phyloP scores from a whole-genome alignment of 1,284 basidiomycete genomes.

The Tetrapyrgos nigripes region DNA sequence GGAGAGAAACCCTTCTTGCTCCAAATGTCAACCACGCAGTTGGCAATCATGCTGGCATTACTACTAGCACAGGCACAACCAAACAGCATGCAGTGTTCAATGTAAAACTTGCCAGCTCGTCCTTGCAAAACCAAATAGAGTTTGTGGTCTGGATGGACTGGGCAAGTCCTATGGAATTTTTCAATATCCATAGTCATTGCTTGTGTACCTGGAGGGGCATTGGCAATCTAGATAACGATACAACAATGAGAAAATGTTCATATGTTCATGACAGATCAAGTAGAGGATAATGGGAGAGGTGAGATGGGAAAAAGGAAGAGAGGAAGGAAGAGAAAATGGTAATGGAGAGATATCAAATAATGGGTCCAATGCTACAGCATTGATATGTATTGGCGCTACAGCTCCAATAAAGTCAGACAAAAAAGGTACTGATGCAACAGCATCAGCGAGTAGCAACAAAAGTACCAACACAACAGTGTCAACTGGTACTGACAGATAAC shows the following conservation, averaged over 20 bases:
- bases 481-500: no score
- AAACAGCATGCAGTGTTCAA: slow-evolving; percentile 21
- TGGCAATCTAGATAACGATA: slow-evolving; percentile 16
- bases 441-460: no score
- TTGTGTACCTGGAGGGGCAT: slow-evolving; percentile 24
- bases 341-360: no score
- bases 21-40: slow-evolving; percentile 24
- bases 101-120: background rate
- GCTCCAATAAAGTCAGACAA: no score
- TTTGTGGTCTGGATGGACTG: slow-evolving; percentile 16
- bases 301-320: no score
- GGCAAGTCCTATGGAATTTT: slow-evolving; percentile 22
- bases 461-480: no score
- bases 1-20: slow-evolving; percentile 2
- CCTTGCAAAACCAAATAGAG: slow-evolving; percentile 16
- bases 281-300: no score
- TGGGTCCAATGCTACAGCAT: background rate
- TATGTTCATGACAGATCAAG: no score
- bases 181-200: slow-evolving; percentile 28
- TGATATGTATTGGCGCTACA: no score
- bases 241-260: background rate
- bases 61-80: slow-evolving; percentile 22
- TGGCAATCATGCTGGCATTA: slow-evolving; percentile 24
- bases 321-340: no score
- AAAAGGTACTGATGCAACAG: no score